A percentile compares a stretch with the other conserved stretches of the same genome.
phyloP scores from a whole-genome alignment of 176 grass and related monocot genomes.

The Coix lacrymajobi region DNA sequence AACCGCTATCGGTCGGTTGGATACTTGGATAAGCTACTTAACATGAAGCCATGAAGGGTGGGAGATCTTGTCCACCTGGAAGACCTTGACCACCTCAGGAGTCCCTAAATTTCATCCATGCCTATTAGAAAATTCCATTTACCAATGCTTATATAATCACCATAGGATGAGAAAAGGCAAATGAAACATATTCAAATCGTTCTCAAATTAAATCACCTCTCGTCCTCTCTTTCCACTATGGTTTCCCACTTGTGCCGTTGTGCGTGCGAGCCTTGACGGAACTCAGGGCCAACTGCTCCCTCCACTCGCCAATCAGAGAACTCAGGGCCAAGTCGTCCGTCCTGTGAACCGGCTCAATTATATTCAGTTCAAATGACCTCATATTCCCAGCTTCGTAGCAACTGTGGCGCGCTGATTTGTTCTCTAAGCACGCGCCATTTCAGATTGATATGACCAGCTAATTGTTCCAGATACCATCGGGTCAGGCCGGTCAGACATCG shows the following conservation, averaged over 20 bases:
- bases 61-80: too few relatives aligned
- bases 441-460: background rate
- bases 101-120: background rate
- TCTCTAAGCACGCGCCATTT: background rate
- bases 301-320: background rate
- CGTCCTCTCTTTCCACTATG: too few relatives aligned
- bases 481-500: background rate
- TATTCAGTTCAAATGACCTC: background rate
- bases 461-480: background rate
- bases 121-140: background rate
- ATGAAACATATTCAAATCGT: too few relatives aligned
- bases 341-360: background rate
- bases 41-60: too few relatives aligned
- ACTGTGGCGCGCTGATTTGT: background rate
- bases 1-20: background rate
- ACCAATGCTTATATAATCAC: background rate
- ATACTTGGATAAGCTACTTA: background rate
- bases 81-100: background rate
- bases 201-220: too few relatives aligned
- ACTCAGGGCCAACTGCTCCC: background rate
- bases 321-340: conserved; percentile 11
- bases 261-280: too few relatives aligned
- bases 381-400: background rate
- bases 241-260: too few relatives aligned
- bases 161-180: too few relatives aligned